Conservation (phyloP, 176 grass and related monocot genomes). For the Thalia dealbata region DNA sequence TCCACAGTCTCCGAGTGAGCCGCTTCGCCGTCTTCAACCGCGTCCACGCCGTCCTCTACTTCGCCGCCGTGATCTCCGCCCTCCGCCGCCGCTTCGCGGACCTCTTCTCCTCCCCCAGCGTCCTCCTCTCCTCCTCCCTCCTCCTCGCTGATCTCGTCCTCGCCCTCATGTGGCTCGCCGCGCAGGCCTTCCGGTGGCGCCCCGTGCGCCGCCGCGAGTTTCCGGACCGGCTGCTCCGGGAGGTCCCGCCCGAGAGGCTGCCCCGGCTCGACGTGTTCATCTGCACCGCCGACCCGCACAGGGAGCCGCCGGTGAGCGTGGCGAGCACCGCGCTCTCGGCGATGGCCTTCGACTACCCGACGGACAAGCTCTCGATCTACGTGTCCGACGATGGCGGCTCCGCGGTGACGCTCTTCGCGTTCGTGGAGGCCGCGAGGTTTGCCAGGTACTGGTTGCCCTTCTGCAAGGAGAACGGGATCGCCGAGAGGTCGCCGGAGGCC, state of each 20-base stretch:
- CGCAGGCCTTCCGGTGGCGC: slow-evolving; percentile 32
- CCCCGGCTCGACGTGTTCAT: slow-evolving; percentile 39
- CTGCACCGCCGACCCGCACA: slow-evolving; percentile 42
- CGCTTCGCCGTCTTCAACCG: slow-evolving; percentile 11
- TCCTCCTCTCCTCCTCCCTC: slow-evolving; percentile 1
- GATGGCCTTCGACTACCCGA: slow-evolving; percentile 81
- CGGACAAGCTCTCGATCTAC: slow-evolving; percentile 38
- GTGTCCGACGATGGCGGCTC: slow-evolving; percentile 74
- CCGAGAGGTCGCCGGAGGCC: slow-evolving; percentile 28
- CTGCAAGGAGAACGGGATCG: slow-evolving; percentile 34
- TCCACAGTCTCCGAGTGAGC: slow-evolving; percentile 18
- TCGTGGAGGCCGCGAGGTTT: slow-evolving; percentile 39
- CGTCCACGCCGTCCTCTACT: slow-evolving; percentile 15
- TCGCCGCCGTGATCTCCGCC: background rate
- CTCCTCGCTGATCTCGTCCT: slow-evolving; percentile 28
- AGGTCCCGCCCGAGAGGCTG: background rate
- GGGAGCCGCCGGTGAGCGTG: slow-evolving; percentile 39
- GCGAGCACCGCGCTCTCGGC: slow-evolving; percentile 59
- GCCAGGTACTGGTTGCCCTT: slow-evolving; percentile 60
- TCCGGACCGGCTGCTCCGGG: slow-evolving; percentile 12
- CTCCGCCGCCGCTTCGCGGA: background rate
- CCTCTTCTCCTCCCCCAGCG: background rate
- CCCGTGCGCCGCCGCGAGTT: slow-evolving; percentile 27
- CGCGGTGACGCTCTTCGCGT: slow-evolving; percentile 32
- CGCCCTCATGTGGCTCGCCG: slow-evolving; percentile 16